Conservation (phyloP, 495 filamentous ascomycete genomes). For the Bryoglossum gracile region DNA sequence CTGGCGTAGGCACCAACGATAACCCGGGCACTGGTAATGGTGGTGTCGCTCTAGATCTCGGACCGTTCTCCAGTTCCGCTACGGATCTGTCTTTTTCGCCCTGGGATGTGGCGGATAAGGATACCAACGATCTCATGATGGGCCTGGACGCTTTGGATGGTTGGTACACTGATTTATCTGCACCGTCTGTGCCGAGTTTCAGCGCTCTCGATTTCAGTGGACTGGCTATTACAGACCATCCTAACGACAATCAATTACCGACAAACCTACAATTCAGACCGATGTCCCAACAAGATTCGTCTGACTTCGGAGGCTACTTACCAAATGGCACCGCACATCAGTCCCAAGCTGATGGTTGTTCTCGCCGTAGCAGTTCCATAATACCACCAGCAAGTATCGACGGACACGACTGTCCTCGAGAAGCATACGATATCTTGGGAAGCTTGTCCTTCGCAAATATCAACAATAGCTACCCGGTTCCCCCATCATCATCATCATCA, state of each 20-base stretch:
- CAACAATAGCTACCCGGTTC: constrained; percentile 21
- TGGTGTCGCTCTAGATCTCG: constrained; percentile 2
- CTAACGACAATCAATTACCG: too few species aligned
- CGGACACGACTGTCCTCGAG: constrained; percentile 28
- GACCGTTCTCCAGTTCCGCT: not conserved
- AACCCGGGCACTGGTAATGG: constrained; percentile 1
- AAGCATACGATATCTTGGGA: constrained; percentile 28
- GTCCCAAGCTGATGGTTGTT: not conserved
- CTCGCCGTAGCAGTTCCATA: too few species aligned
- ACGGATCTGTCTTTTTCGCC: too few species aligned
- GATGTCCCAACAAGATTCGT: constrained; percentile 12
- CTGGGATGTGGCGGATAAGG: too few species aligned
- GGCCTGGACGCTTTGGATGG: too few species aligned
- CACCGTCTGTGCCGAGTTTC: too few species aligned
- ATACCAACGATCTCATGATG: too few species aligned
- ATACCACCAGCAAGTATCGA: constrained; percentile 21
- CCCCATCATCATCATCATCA: too few species aligned
- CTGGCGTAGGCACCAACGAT: constrained; percentile 1
- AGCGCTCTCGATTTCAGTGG: too few species aligned
- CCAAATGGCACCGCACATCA: too few species aligned
- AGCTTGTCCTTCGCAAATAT: constrained; percentile 15
- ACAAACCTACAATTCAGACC: constrained; percentile 3
- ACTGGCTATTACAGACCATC: too few species aligned
- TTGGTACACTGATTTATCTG: too few species aligned
- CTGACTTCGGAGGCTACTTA: not conserved